phyloP scores from a whole-genome alignment of 202 grass and related monocot species.

The Digitaria exilis region DNA sequence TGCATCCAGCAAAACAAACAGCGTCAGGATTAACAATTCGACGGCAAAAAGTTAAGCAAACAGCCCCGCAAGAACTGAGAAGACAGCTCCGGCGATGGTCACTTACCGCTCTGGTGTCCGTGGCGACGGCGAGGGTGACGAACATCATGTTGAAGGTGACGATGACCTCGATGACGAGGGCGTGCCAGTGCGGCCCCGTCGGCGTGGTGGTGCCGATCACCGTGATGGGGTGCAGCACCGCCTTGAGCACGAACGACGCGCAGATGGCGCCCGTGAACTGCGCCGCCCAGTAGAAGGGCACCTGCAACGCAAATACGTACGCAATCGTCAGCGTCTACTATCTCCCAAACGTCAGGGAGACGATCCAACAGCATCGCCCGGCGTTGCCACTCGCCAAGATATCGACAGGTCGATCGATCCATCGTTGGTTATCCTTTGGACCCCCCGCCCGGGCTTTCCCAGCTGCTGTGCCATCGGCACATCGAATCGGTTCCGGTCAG shows the following conservation, averaged over 20 bases:
- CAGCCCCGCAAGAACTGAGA: no score
- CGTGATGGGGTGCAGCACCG: constrained; percentile 70
- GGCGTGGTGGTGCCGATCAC: constrained; percentile 70
- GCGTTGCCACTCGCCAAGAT: background rate
- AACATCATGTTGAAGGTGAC: constrained; percentile 99
- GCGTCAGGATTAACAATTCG: background rate
- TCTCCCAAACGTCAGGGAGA: background rate
- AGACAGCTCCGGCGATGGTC: background rate
- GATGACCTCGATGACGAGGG: constrained; percentile 78
- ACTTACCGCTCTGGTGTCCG: constrained; percentile 81
- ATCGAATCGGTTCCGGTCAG: constrained; percentile 56
- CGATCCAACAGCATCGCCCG: background rate
- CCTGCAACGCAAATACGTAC: constrained; percentile 33
- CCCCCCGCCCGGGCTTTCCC: no score
- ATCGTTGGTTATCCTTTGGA: background rate
- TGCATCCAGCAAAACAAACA: constrained; percentile 11
- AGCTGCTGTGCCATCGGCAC: no score
- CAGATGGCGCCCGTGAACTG: constrained; percentile 78
- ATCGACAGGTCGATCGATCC: background rate
- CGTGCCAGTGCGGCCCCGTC: constrained; percentile 58
- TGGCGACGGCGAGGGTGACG: constrained; percentile 91
- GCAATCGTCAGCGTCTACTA: background rate
- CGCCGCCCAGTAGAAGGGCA: constrained; percentile 94
- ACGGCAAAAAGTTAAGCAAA: no score
- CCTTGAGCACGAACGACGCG: constrained; percentile 81